Base-by-base conservation (phyloP, 83 land plant species). In the Larix sibirica region DNA sequence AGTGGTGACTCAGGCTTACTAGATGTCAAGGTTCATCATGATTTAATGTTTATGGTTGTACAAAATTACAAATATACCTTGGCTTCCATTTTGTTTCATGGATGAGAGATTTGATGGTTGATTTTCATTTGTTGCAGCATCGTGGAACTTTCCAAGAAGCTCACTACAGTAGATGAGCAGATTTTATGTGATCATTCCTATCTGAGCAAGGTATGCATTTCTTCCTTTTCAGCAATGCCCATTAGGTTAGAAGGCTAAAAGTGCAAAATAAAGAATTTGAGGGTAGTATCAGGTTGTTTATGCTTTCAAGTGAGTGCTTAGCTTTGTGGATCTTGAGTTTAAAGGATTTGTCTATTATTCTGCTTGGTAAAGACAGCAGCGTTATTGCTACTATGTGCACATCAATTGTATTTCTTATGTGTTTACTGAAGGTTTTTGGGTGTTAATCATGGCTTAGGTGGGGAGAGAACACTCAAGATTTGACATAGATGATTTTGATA, bases 401-500 rank as follows among this genome's bases (percentile, higher is more conserved):
- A 33, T 18, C 47, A 42, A 4, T 47, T 24, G 14, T 70, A 70
- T 18, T 28, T 28, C 38, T 47, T 20, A n/a, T 20, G 24, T 36
- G 23, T 68, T 71, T 67, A 21, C 23, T 50, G n/a, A 31, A 9
- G 12, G 76, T 58, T 24, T 64, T 3, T 50, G 23, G 28, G 3
- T 70, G 58, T 38, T 68, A 50, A 62, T 65, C 59, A 44, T 44
- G 28, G 64, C 61, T 80, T 87, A 98, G 99, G 86, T 88, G 74
- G 99, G 99, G 28, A 88, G 90, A 83, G 99, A 98, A 66, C 86
- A 95, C 31, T 84, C 94, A 82, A 91, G 93, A 82, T 98, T 93
- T 83, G 99, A 98, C 63, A 79, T 91, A 18, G 99, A 98, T 80
- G 99, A 98, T 62, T 96, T 90, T 81, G 99, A 98, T 79, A 84